phyloP scores from a whole-genome alignment of 345 rosid species.

The Syzygium jambos region DNA sequence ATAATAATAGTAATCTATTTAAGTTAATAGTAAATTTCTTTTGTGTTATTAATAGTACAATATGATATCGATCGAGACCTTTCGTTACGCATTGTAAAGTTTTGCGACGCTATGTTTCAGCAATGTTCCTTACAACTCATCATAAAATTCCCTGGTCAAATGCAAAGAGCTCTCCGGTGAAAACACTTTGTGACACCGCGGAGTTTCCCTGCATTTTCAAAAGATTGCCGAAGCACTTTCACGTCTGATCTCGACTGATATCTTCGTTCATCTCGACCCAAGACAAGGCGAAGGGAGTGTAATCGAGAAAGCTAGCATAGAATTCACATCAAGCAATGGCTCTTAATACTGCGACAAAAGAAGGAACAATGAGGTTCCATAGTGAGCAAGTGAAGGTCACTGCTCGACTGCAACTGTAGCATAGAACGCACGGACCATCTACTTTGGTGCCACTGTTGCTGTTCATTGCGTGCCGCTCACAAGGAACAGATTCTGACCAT shows the following conservation, averaged over 20 bases:
- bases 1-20: too few species aligned
- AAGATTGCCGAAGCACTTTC: background rate
- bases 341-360: background rate
- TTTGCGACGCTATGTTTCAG: too few species aligned
- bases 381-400: background rate
- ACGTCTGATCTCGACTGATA: background rate
- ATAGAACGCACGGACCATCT: background rate
- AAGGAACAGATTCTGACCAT: constrained; percentile 55
- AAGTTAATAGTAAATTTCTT: too few species aligned
- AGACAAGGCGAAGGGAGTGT: background rate
- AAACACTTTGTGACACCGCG: too few species aligned
- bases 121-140: too few species aligned
- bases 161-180: too few species aligned
- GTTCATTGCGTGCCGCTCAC: constrained; percentile 1
- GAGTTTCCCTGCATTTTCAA: too few species aligned
- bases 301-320: background rate
- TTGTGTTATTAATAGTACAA: too few species aligned
- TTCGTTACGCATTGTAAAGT: too few species aligned
- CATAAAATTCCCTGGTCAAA: too few species aligned
- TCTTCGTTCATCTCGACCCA: background rate
- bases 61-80: too few species aligned
- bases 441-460: background rate
- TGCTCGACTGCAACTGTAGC: background rate
- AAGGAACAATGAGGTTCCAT: background rate
- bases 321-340: background rate